Base-by-base conservation (phyloP, 1,284 basidiomycete species). In the Boletus austroedulis region DNA sequence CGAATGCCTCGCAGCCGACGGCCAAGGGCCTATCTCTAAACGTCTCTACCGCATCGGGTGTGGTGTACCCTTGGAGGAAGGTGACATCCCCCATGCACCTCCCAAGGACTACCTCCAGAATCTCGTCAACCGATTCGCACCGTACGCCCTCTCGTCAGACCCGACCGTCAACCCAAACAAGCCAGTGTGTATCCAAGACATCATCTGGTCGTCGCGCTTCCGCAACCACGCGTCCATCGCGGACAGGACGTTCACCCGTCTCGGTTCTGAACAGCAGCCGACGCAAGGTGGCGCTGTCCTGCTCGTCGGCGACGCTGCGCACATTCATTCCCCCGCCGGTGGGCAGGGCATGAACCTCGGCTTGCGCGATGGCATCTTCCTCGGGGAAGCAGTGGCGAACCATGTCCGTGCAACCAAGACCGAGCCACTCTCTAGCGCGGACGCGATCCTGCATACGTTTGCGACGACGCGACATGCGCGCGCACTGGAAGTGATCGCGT, bases 311-410 rank as follows among this genome's bases (percentile, higher is more conserved):
- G 78, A 80, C 55, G 78, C 78, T 3, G 78, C 77, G 34, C 78
- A 80, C 58, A 74, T 78, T 23, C 78, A 80, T 52, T 73, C 76
- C 1, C 79, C 79, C 5, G 71, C 68, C 4, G 79, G 79, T n/a
- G 78, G 77, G 3, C 78, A 79, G 59, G 79, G 79, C 24, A 77
- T 80, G 77, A 80, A 80, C 59, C 76, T 80, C 32, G 77, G 78
- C 12, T 59, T 80, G 17, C 73, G 79, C 21, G 78, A 80, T 56
- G 76, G 72, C 1, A 55, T 77, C 12, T 70, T 68, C 32, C 67
- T 77, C 2, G 79, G 65, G 6, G 63, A 61, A 21, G 66, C 34
- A 1, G 29, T 52, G 29, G 46, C 41, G 72, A 58, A 65, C 11
- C 64, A 68, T 46, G 56, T 71, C 3, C 59, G 46, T 0, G 64